Percentiles rank a stretch among this genome's conserved stretches.
Conservation (phyloP, 2,329 filamentous ascomycete genomes). For the Westerdykella sp. region DNA sequence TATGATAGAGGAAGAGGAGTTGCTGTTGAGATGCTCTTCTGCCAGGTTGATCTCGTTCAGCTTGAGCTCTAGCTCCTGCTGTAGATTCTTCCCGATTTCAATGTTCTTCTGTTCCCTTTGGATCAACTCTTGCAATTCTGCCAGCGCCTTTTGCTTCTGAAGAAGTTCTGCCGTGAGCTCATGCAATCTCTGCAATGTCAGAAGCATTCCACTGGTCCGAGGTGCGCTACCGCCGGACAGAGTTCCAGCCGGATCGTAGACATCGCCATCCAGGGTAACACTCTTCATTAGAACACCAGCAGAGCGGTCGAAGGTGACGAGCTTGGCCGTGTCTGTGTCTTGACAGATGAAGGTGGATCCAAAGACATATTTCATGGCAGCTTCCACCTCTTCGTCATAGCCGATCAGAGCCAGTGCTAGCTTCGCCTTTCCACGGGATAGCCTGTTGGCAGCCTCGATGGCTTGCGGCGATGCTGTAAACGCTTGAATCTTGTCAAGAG, state of each 20-base stretch:
- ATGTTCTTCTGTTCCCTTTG: constrained; percentile 82
- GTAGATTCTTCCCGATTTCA: constrained; percentile 73
- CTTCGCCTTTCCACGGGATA: constrained; percentile 90
- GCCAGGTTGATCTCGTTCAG: constrained; percentile 91
- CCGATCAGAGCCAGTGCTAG: constrained; percentile 86
- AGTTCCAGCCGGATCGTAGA: constrained; percentile 93
- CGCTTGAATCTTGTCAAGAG: constrained; percentile 87
- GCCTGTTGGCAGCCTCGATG: constrained; percentile 79
- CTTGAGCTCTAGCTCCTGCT: constrained; percentile 92
- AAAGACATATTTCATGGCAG: constrained; percentile 98
- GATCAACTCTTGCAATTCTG: constrained; percentile 68
- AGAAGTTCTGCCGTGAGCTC: constrained; percentile 70
- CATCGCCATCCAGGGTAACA: constrained; percentile 91
- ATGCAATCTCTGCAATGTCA: constrained; percentile 91
- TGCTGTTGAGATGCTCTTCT: constrained; percentile 88
- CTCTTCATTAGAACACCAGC: constrained; percentile 89
- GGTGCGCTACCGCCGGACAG: constrained; percentile 91
- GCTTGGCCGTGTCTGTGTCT: constrained; percentile 89
- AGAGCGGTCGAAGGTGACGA: constrained; percentile 77
- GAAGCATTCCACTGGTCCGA: constrained; percentile 86
- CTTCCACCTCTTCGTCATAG: constrained; percentile 84
- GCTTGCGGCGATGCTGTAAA: constrained; percentile 85
- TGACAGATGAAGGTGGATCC: constrained; percentile 91
- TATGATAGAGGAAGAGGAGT: constrained; percentile 91
- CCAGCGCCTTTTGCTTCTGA: constrained; percentile 64